Evolutionary conservation across 257 asterid genomes (phyloP).

Genomic region (Linaria vulgaris): DNA sequence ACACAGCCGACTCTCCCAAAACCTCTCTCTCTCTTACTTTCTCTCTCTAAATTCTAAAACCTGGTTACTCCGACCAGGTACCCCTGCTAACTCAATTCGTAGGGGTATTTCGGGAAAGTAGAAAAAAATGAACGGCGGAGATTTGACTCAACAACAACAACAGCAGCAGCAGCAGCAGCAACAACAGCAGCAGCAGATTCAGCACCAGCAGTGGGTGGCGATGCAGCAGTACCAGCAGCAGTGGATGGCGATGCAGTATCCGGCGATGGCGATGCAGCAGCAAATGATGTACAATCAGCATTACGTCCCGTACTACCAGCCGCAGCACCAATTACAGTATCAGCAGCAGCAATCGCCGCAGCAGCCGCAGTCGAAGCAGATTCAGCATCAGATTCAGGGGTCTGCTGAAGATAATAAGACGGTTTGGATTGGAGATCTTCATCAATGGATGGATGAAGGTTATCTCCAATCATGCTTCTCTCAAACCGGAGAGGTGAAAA

Average conservation of each 20-base stretch:
- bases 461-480: conserved; percentile 83
- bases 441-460: conserved; percentile 93
- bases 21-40: conserved; percentile 32
- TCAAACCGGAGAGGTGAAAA: conserved; percentile 67
- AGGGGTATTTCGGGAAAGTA: conserved; percentile 24
- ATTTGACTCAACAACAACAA: conserved; percentile 62
- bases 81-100: conserved; percentile 36
- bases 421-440: conserved; percentile 99
- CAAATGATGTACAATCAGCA: conserved; percentile 89
- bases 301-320: conserved; percentile 77
- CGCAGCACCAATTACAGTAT: conserved; percentile 39
- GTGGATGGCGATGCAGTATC: conserved; percentile 97
- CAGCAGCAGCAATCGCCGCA: conserved; percentile 36
- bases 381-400: conserved; percentile 62
- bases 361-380: conserved; percentile 43
- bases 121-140: conserved; percentile 70
- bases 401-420: conserved; percentile 80
- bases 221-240: conserved; percentile 97
- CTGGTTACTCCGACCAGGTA: conserved; percentile 46
- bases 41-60: conserved; percentile 16
- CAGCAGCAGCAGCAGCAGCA: conserved; percentile 37
- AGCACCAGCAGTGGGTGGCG: conserved; percentile 81
- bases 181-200: conserved; percentile 22
- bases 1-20: too few species aligned
- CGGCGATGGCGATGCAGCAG: conserved; percentile 85